Evolutionary conservation across 495 filamentous ascomycete species (phyloP).

Genomic region (Xylaria venustula): DNA sequence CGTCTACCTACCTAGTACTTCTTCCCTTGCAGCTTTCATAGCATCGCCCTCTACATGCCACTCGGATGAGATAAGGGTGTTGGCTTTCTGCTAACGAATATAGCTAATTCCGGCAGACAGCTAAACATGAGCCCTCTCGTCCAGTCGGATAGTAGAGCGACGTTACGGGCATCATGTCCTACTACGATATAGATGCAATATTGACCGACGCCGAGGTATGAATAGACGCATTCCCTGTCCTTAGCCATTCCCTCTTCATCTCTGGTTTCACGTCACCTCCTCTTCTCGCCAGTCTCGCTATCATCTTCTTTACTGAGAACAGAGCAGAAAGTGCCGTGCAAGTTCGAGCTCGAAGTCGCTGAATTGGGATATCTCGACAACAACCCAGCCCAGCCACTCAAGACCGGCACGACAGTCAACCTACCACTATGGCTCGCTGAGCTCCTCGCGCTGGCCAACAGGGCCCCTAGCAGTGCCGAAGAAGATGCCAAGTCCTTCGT

Average conservation of each 20-base stretch:
- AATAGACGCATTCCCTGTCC: neutral
- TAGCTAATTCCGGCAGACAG: no score
- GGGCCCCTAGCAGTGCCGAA: slow-evolving; percentile 48
- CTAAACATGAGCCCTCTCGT: neutral
- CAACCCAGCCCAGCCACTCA: slow-evolving; percentile 58
- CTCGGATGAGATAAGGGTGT: no score
- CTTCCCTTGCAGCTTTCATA: no score
- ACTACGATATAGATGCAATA: slow-evolving; percentile 94
- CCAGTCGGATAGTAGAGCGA: neutral
- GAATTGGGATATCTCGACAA: slow-evolving; percentile 88
- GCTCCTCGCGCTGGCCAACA: slow-evolving; percentile 81
- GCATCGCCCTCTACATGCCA: no score
- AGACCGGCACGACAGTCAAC: slow-evolving; percentile 72
- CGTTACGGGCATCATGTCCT: slow-evolving; percentile 60
- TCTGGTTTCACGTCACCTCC: neutral
- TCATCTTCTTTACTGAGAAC: no score
- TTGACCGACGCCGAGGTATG: slow-evolving; percentile 85
- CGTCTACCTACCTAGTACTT: no score
- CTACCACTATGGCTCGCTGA: slow-evolving; percentile 97
- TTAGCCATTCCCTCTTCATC: neutral
- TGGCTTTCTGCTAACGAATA: no score
- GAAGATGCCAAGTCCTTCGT: slow-evolving; percentile 57
- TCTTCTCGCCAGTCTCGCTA: no score
- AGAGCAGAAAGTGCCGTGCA: slow-evolving; percentile 94
- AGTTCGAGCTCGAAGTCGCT: slow-evolving; percentile 84